phyloP scores from a whole-genome alignment of 2,329 filamentous ascomycete species.

The Claviceps maximensis region DNA sequence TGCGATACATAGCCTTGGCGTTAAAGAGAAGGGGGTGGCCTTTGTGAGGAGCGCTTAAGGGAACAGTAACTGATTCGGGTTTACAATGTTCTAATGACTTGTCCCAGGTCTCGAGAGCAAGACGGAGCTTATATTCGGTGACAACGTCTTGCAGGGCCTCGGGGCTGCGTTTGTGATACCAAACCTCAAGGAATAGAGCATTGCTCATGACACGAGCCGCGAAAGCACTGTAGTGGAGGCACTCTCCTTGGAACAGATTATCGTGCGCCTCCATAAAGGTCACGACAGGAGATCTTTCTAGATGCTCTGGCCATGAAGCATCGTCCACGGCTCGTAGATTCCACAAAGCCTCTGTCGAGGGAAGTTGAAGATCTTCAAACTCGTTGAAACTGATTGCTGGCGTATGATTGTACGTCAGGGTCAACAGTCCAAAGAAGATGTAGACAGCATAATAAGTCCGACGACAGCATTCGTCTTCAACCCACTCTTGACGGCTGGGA shows the following conservation, averaged over 20 bases:
- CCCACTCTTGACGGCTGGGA: constrained; percentile 80
- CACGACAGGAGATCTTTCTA: constrained; percentile 56
- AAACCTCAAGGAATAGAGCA: constrained; percentile 92
- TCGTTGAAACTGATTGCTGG: constrained; percentile 97
- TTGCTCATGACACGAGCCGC: constrained; percentile 98
- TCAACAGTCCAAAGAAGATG: constrained; percentile 94
- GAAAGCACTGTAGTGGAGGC: constrained; percentile 86
- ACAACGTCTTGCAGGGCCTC: constrained; percentile 94
- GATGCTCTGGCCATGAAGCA: constrained; percentile 67
- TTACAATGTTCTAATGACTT: constrained; percentile 89
- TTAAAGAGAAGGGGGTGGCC: constrained; percentile 96
- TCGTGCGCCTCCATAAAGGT: constrained; percentile 93
- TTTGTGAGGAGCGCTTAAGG: constrained; percentile 86
- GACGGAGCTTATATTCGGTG: constrained; percentile 91
- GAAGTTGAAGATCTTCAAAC: constrained; percentile 84
- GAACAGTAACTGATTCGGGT: constrained; percentile 75
- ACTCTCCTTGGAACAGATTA: constrained; percentile 87
- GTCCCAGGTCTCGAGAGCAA: constrained; percentile 97
- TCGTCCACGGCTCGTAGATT: constrained; percentile 72
- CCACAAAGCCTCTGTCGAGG: constrained; percentile 90
- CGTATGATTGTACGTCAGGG: constrained; percentile 93
- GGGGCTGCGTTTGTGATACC: constrained; percentile 98
- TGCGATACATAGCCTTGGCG: constrained; percentile 91
- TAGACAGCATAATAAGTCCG: constrained; percentile 98
- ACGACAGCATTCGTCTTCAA: constrained; percentile 90